Evolutionary conservation across 2,329 filamentous ascomycete genomes (phyloP).

Genomic region (Thermoascus crustaceus): DNA sequence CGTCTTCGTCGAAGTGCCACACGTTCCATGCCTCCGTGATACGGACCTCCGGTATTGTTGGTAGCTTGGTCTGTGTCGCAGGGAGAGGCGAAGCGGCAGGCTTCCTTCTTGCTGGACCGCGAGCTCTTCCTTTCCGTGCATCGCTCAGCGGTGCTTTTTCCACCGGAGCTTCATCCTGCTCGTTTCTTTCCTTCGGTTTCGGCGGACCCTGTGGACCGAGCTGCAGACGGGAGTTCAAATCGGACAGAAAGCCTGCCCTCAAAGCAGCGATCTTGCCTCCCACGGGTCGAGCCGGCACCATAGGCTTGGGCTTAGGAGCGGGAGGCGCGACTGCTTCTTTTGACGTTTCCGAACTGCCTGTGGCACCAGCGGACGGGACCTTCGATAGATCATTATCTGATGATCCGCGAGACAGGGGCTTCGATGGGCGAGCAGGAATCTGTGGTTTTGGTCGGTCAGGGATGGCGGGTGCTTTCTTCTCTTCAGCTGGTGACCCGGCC

Average conservation of each 20-base stretch:
- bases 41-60: slow-evolving; percentile 29
- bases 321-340: slow-evolving; percentile 27
- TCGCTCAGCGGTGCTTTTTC: slow-evolving; percentile 77
- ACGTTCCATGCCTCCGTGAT: slow-evolving; percentile 34
- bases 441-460: slow-evolving; percentile 57
- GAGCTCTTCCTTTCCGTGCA: slow-evolving; percentile 81
- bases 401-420: slow-evolving; percentile 31
- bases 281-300: slow-evolving; percentile 67
- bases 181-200: slow-evolving; percentile 62
- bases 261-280: slow-evolving; percentile 85
- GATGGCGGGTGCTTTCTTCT: slow-evolving; percentile 44
- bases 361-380: slow-evolving; percentile 33
- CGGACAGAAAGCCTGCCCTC: slow-evolving; percentile 85
- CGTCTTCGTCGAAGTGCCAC: slow-evolving; percentile 30
- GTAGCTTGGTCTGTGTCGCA: slow-evolving; percentile 16
- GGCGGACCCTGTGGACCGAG: slow-evolving; percentile 67
- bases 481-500: slow-evolving; percentile 40
- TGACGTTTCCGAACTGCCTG: slow-evolving; percentile 23
- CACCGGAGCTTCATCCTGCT: slow-evolving; percentile 50
- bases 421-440: slow-evolving; percentile 58
- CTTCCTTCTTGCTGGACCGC: slow-evolving; percentile 73
- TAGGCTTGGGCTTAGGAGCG: slow-evolving; percentile 66
- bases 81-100: slow-evolving; percentile 52
- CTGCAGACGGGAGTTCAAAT: slow-evolving; percentile 81
- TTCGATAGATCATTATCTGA: slow-evolving; percentile 29